Conservation (phyloP, 306 rosid genomes). For the Acacia melanoxylon region DNA sequence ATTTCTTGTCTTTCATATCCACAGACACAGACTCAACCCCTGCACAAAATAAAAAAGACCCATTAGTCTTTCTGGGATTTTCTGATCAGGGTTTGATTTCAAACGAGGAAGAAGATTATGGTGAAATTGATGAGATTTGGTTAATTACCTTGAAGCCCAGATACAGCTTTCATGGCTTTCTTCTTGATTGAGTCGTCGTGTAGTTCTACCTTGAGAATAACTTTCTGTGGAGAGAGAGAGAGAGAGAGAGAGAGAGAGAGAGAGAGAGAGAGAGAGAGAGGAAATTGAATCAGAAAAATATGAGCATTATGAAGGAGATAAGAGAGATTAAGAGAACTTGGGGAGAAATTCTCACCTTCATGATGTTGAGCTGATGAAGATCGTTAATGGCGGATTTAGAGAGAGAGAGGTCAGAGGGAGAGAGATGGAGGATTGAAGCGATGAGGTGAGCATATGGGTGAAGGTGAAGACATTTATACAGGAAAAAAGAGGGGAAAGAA, state of each 20-base stretch:
- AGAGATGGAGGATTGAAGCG: neutral
- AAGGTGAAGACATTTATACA: conserved; percentile 23
- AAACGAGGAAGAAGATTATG: neutral
- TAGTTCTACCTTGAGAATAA: conserved; percentile 53
- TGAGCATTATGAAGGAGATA: neutral
- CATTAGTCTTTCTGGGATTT: neutral
- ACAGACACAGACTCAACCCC: conserved; percentile 74
- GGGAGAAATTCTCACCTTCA: conserved; percentile 32
- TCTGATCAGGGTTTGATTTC: neutral
- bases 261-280: neutral
- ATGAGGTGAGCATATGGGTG: neutral
- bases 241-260: neutral
- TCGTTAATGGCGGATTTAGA: neutral
- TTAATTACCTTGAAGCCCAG: conserved; percentile 70
- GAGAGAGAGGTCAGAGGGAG: neutral
- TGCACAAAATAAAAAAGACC: conserved; percentile 5
- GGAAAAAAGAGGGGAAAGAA: neutral
- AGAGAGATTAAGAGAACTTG: neutral
- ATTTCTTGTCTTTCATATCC: conserved; percentile 67
- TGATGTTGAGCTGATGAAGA: conserved; percentile 11
- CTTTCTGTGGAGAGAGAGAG: conserved; percentile 49
- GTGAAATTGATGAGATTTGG: neutral
- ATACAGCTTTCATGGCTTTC: conserved; percentile 68
- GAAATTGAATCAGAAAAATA: neutral
- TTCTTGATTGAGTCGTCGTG: conserved; percentile 49